Percentiles rank a stretch among this genome's conserved stretches.
These are phyloP conservation scores for Neospermospora avenae DNA, from an alignment of 2,329 filamentous ascomycete species.

Conservation along the genomic window DNA sequence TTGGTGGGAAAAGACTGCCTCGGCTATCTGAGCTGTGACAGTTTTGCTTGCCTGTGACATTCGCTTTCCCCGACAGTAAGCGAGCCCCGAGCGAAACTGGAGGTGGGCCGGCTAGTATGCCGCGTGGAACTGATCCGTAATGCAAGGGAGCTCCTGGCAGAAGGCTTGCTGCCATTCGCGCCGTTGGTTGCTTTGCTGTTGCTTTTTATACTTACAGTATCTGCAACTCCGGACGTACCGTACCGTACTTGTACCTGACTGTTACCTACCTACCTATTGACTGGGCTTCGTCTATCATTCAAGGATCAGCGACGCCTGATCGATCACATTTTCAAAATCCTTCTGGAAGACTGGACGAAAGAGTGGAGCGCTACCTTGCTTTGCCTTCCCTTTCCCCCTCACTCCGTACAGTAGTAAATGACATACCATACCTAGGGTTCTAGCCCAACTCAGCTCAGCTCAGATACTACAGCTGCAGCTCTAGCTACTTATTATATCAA, in stretches of 20 bases:
- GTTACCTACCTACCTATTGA: neutral
- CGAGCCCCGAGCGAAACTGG: too few species aligned
- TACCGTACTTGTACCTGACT: neutral
- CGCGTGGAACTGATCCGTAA: neutral
- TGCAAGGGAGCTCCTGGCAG: neutral
- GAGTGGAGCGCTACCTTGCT: neutral
- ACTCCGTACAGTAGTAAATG: neutral
- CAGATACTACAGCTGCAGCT: neutral
- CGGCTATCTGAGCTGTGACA: too few species aligned
- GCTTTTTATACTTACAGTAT: too few species aligned
- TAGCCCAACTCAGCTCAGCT: neutral
- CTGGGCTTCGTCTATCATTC: too few species aligned
- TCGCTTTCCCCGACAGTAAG: too few species aligned
- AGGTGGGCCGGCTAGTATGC: too few species aligned
- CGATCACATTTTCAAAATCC: neutral
- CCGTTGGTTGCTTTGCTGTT: too few species aligned
- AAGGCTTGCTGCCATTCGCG: too few species aligned
- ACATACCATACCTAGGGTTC: neutral
- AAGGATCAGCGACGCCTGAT: too few species aligned
- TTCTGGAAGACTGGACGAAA: neutral
- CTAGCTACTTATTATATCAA: neutral
- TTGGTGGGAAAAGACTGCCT: too few species aligned
- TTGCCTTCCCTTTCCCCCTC: neutral
- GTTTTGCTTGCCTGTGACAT: too few species aligned
- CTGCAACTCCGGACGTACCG: neutral